phyloP scores from a whole-genome alignment of 1,284 basidiomycete species.

The Sutorius eximius region DNA sequence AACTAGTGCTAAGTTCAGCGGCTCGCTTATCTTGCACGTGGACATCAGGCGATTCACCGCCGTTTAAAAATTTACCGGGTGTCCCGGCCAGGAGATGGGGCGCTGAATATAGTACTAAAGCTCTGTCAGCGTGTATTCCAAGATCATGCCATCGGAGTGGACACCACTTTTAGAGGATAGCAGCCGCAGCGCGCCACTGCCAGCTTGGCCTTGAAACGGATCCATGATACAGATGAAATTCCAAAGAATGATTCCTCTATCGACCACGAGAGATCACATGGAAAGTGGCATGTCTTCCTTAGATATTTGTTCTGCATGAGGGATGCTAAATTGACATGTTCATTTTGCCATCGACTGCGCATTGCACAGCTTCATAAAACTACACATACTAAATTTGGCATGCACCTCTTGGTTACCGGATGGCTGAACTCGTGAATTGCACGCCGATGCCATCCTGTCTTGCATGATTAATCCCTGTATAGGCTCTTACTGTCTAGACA shows the following conservation, averaged over 20 bases:
- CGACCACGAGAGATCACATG: background rate
- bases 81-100: too few species aligned
- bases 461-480: background rate
- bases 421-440: background rate
- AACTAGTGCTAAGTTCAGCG: background rate
- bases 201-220: too few species aligned
- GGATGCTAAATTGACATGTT: background rate
- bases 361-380: conserved; percentile 13
- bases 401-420: conserved; percentile 1
- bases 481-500: background rate
- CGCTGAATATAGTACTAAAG: background rate
- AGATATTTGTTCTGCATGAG: background rate
- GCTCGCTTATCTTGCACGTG: background rate
- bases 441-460: background rate
- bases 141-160: background rate
- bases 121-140: background rate
- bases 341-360: background rate
- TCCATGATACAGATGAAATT: too few species aligned
- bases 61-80: background rate
- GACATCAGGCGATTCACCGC: background rate
- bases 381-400: conserved; percentile 35
- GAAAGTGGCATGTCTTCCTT: background rate
- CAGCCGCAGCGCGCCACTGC: background rate
- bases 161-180: background rate
- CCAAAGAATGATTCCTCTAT: background rate